phyloP scores from a whole-genome alignment of 108 stramenopile genomes.

The Skeletonema potamos region DNA sequence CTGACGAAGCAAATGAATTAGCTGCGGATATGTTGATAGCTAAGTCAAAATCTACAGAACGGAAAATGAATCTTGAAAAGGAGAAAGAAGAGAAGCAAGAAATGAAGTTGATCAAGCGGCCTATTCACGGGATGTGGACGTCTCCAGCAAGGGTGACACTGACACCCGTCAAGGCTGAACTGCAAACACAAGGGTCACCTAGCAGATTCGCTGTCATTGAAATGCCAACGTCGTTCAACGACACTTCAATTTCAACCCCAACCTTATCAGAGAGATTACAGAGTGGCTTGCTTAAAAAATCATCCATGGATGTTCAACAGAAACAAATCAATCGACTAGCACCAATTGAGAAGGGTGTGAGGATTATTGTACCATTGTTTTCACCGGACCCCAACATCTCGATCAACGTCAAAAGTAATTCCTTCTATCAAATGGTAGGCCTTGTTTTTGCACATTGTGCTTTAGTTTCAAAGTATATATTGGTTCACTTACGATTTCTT shows the following conservation, averaged over 20 bases:
- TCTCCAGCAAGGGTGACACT: constrained; percentile 25
- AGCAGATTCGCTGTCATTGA: not conserved
- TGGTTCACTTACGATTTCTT: too few species aligned
- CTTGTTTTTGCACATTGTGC: not conserved
- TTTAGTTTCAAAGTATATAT: not conserved
- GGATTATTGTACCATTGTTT: constrained; percentile 80
- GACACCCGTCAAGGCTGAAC: not conserved
- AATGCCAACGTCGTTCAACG: not conserved
- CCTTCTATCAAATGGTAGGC: constrained; percentile 69
- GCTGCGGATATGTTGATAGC: constrained; percentile 29
- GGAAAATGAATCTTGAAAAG: not conserved
- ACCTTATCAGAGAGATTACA: not conserved
- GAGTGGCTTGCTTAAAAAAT: not conserved
- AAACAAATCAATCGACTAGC: constrained; percentile 7
- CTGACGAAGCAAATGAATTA: constrained; percentile 50
- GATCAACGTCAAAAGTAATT: constrained; percentile 13
- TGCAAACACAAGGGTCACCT: not conserved
- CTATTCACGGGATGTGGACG: constrained; percentile 79
- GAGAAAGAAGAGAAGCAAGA: constrained; percentile 8
- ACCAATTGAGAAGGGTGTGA: constrained; percentile 57
- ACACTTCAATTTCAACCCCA: not conserved
- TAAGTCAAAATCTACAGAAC: not conserved
- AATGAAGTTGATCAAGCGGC: constrained; percentile 30
- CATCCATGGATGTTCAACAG: not conserved
- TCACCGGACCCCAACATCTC: constrained; percentile 37